Conservation (phyloP, 2,329 filamentous ascomycete genomes). For the Hawksworthiomyces lignivorus region DNA sequence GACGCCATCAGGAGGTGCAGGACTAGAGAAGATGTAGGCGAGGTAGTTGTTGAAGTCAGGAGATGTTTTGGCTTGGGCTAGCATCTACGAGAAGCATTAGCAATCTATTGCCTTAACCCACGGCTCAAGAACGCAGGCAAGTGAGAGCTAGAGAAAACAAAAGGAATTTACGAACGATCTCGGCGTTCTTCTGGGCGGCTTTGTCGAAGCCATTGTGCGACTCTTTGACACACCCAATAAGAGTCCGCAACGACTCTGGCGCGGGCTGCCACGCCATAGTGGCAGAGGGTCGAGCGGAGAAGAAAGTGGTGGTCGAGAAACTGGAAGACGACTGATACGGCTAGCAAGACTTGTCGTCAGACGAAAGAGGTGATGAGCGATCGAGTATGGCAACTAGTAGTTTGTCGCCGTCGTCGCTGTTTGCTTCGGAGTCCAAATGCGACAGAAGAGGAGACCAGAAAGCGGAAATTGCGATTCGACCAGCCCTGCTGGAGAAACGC, state of each 20-base stretch:
- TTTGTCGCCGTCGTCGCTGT: background rate
- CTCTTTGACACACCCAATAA: constrained; percentile 82
- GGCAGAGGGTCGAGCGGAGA: background rate
- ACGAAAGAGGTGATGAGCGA: no score
- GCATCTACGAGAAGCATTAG: constrained; percentile 58
- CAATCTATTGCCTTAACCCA: no score
- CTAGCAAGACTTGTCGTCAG: no score
- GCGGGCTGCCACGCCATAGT: constrained; percentile 89
- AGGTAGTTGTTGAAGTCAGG: constrained; percentile 98
- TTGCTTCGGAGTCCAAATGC: constrained; percentile 1
- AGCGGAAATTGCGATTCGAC: background rate
- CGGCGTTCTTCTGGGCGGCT: constrained; percentile 78
- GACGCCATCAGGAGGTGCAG: constrained; percentile 53
- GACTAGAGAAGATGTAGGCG: constrained; percentile 76
- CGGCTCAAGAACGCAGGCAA: no score
- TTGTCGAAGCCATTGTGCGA: constrained; percentile 78
- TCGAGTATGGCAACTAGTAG: no score
- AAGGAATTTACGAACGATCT: constrained; percentile 54
- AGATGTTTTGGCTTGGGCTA: constrained; percentile 76
- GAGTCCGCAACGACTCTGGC: constrained; percentile 78
- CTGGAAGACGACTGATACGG: no score
- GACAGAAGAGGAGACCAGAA: background rate
- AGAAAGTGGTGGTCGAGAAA: background rate
- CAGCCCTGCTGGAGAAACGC: constrained; percentile 3
- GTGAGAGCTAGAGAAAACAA: background rate